Evolutionary conservation across 192 early-diverging fungal species (phyloP).

Genomic region (Linnemannia elongata): DNA sequence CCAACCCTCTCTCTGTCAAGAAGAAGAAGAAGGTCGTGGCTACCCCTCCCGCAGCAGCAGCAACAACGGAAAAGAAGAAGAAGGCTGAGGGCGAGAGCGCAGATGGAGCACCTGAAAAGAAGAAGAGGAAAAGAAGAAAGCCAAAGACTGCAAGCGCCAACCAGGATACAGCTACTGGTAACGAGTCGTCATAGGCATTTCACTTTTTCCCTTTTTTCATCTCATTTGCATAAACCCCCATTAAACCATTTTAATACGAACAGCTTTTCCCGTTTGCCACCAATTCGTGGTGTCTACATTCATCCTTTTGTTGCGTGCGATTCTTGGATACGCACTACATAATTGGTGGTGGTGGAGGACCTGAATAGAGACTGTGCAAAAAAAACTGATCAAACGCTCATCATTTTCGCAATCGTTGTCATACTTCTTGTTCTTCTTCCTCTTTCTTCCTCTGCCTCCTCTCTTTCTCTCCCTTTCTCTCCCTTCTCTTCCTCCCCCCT

Average conservation of each 20-base stretch:
- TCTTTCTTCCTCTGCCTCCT: too few species aligned
- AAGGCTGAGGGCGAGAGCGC: not conserved
- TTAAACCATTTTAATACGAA: not conserved
- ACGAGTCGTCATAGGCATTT: slow-evolving; percentile 29
- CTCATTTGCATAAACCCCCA: not conserved
- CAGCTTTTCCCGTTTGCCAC: too few species aligned
- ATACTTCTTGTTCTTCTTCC: too few species aligned
- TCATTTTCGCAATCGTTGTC: too few species aligned
- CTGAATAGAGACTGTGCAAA: too few species aligned
- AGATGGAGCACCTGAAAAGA: slow-evolving; percentile 30
- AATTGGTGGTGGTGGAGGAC: too few species aligned
- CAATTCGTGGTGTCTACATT: too few species aligned
- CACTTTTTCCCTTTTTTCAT: not conserved
- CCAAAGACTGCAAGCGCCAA: slow-evolving; percentile 3
- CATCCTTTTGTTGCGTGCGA: too few species aligned
- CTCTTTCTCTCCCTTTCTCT: too few species aligned
- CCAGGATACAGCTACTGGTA: not conserved
- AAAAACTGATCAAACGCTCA: too few species aligned
- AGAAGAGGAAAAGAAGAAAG: slow-evolving; percentile 51
- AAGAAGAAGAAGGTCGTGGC: slow-evolving; percentile 68
- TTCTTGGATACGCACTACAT: too few species aligned
- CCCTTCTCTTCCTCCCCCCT: too few species aligned
- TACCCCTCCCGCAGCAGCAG: not conserved
- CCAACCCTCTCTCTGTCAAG: slow-evolving; percentile 91
- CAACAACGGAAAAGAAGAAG: slow-evolving; percentile 23